Percentiles rank a stretch among this genome's conserved stretches.
Conservation (phyloP, 495 filamentous ascomycete species). For the Aeminium ludgeri region DNA sequence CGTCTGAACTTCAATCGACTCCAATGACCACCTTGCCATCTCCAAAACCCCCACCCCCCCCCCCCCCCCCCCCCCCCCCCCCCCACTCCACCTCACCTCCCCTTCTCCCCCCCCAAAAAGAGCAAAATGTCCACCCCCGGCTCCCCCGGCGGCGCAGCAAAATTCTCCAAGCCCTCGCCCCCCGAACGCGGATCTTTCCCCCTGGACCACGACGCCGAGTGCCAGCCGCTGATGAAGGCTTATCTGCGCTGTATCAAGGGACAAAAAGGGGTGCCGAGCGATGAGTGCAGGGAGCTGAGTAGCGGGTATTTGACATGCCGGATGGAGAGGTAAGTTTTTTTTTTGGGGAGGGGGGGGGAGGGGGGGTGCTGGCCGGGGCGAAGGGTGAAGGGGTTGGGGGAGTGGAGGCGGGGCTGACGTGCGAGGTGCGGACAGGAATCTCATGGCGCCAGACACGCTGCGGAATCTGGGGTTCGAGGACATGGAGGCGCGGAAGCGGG, state of each 20-base stretch:
- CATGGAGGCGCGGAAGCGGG: background rate
- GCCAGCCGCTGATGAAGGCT: constrained; percentile 65
- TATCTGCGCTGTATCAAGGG: constrained; percentile 78
- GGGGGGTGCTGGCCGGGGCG: too few relatives aligned
- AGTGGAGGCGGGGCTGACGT: too few relatives aligned
- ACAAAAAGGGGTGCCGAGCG: constrained; percentile 64
- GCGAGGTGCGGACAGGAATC: constrained; percentile 60
- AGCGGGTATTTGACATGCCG: constrained; percentile 80
- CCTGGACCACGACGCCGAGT: constrained; percentile 92
- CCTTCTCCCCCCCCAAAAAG: too few relatives aligned
- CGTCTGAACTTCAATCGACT: too few relatives aligned
- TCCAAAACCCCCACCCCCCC: too few relatives aligned
- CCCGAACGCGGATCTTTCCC: constrained; percentile 94
- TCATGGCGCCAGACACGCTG: constrained; percentile 90
- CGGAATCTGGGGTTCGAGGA: constrained; percentile 77
- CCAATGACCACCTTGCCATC: too few relatives aligned
- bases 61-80: too few relatives aligned
- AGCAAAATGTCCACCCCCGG: constrained; percentile 40
- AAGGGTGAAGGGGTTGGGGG: too few relatives aligned
- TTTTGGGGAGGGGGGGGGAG: too few relatives aligned
- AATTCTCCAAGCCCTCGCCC: constrained; percentile 58
- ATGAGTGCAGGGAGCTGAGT: constrained; percentile 65
- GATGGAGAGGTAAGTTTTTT: constrained; percentile 68
- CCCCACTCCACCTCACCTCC: too few relatives aligned
- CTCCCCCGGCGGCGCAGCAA: constrained; percentile 53